Evolutionary conservation across 2,329 filamentous ascomycete species (phyloP), one percentile per base, ranked within the genome.

Genomic region (Hypoxylon sp.): DNA sequence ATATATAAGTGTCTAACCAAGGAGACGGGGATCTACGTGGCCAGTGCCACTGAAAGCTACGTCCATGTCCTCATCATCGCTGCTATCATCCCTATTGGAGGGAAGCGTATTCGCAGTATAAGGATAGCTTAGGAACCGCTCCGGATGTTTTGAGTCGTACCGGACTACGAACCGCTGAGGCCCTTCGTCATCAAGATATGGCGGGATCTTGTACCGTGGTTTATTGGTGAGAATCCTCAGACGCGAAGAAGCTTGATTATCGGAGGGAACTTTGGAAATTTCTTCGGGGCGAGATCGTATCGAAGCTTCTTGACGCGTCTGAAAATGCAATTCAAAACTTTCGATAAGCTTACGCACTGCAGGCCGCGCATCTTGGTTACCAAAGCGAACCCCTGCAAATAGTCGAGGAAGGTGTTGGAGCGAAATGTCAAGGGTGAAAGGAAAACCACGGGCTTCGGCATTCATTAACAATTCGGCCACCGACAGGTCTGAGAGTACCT

Each of bases 141-240:
- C 46, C 2, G 60, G 57, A 34, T 69, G 36, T 46, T 38, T 55
- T 19, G 68, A 69, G 19, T 71, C 68, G 55, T 69, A 71, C 7
- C 68, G 63, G 45, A 56, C 60, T 13, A 67, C 43, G n/a, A 59
- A 64, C 32, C 52, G 57, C n/a, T 52, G 63, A 2, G 21, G 57
- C 7, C 25, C 38, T 64, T 69, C 66, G 3, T 52, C 25, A 11
- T 67, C 57, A 19, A 71, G 45, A 34, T 53, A 65, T 45, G 60
- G 63, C 5, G 68, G 68, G 4, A 67, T 65, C 23, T 45, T 52
- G 17, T 57, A 19, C 2, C 38, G 51, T 10, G 11, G 25, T 25
- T 64, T 65, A 21, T 57, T 57, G 28, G 65, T 69, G 19, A 69
- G 60, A 36, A 67, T 9, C n/a, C 66, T 66, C 30, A 71, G 46